Evolutionary conservation across 257 asterid species (phyloP).

Genomic region (Capsicum chinense): DNA sequence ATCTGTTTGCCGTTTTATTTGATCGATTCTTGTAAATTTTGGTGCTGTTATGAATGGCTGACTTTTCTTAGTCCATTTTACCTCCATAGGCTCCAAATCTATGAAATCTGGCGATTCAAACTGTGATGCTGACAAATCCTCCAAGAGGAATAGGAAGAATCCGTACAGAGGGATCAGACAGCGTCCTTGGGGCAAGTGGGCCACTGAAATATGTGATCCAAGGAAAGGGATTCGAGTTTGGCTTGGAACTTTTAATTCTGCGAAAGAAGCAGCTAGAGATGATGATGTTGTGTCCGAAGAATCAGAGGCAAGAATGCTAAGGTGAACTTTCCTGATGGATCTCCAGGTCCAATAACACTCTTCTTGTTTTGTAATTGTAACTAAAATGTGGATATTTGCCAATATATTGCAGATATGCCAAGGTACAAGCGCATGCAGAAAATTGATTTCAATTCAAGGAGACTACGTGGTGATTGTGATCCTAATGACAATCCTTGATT

Average conservation of each 20-base stretch:
- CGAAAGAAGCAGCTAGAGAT: slow-evolving; percentile 99
- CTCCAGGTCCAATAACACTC: slow-evolving; percentile 10
- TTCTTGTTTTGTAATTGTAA: too few relatives aligned
- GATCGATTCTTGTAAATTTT: neutral
- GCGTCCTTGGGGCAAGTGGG: slow-evolving; percentile 99
- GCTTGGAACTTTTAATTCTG: slow-evolving; percentile 97
- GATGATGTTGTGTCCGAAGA: slow-evolving; percentile 89
- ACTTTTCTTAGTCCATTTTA: neutral
- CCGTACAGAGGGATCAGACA: slow-evolving; percentile 96
- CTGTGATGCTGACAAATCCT: slow-evolving; percentile 64
- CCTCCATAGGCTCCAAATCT: slow-evolving; percentile 48
- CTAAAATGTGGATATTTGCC: too few relatives aligned
- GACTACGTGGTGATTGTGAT: too few relatives aligned
- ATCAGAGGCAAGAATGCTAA: slow-evolving; percentile 96
- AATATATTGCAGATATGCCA: too few relatives aligned
- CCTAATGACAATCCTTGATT: too few relatives aligned
- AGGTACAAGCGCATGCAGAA: too few relatives aligned
- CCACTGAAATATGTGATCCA: slow-evolving; percentile 99
- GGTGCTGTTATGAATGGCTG: neutral
- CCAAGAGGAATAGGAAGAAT: slow-evolving; percentile 90
- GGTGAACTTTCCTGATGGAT: slow-evolving; percentile 86
- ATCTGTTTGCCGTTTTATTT: neutral
- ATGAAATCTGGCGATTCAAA: slow-evolving; percentile 44
- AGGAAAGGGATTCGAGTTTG: slow-evolving; percentile 95
- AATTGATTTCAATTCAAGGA: too few relatives aligned